Evolutionary conservation across 805 yeast species (phyloP), one percentile per base, ranked within the genome.

Genomic region (Candida koratica): DNA sequence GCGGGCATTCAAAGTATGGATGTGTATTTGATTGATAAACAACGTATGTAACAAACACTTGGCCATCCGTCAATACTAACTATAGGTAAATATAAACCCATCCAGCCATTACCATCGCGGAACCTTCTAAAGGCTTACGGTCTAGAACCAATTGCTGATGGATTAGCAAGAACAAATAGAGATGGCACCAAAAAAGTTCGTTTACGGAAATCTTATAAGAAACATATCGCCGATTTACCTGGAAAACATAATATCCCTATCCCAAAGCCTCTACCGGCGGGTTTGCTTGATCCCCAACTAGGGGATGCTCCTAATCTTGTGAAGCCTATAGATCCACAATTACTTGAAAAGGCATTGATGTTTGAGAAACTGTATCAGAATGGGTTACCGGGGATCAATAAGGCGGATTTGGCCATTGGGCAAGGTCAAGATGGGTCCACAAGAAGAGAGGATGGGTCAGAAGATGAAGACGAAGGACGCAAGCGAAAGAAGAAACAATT

Each of bases 151-250:
- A 63, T 89, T 10, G 84, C 96, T 1, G 69, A 75, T 37, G 80
- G 95, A 3, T 81, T 93, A 28, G 95, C 96, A 1, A 73, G 98
- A 52, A 73, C 81, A 8, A 88, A 85, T 50, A 81, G 87, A 2
- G 94, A 83, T 50, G 96, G 96, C 0, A 74, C 93, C 0, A 88
- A 85, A 48, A 96, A 96, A 37, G 88, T 88, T 25, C 93, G 93
- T 61, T 72, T 93, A 37, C 73, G 98, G 49, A 93, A 93, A 60
- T 87, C 97, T 0, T 93, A 93, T 62, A 93, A 93, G 58, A 88
- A 89, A 45, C 97, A 90, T 55, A 83, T 93, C 10, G 69, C 74
- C 25, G 97, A 89, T 47, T 64, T 93, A 18, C 84, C 96, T 0
- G 97, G 89, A 2, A 81, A 80, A 52, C 85, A 79, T 46, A 68